Evolutionary conservation across 1,284 basidiomycete genomes (phyloP), one percentile per base, ranked within the genome.

Genomic region (Tetrapyrgos nigripes): DNA sequence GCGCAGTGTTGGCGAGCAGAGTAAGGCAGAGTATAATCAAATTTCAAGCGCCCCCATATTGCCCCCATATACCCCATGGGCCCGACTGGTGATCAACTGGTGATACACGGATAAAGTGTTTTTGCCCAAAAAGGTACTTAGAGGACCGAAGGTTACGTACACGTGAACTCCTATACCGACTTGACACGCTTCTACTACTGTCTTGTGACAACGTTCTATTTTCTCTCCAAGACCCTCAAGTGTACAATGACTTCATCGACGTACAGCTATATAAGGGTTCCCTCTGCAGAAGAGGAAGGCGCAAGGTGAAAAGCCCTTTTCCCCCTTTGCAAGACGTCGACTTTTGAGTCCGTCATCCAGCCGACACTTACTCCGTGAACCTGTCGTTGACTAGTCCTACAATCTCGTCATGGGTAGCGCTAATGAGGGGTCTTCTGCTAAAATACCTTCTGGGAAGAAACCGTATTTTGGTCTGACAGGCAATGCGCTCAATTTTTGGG

Each of bases 401-500:
- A 8, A 33, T 33, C 14, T 33, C 31, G 9, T 33, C 31, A 40
- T 40, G 37, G 37, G 37, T 40, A 40, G 37, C 37, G 14, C 37
- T 5, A 4, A 40, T 17, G 33, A 24, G 3, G 51, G 29, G 27
- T 21, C 50, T 35, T 31, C 9, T 19, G 47, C 8, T 14, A 48
- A 17, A 19, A 11, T 21, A 11, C 31, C 33, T 13, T 31, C 33
- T 14, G 29, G 21, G 31, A 58, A 58, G 74, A 65, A 66, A 46
- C 74, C 73, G 10, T 80, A 80, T 59, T 68, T 79, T 58, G 79
- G 79, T 8, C 65, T 80, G 64, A 80, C 77, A 9, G 79, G 79
- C 5, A 72, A 69, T 11, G 68, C 65, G 55, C 74, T 81, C 50
- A 79, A 79, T 53, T 65, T 73, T 26, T 80, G 79, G 78, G 71